Conservation (phyloP, 495 filamentous ascomycete species). For the Podospora sp. region DNA sequence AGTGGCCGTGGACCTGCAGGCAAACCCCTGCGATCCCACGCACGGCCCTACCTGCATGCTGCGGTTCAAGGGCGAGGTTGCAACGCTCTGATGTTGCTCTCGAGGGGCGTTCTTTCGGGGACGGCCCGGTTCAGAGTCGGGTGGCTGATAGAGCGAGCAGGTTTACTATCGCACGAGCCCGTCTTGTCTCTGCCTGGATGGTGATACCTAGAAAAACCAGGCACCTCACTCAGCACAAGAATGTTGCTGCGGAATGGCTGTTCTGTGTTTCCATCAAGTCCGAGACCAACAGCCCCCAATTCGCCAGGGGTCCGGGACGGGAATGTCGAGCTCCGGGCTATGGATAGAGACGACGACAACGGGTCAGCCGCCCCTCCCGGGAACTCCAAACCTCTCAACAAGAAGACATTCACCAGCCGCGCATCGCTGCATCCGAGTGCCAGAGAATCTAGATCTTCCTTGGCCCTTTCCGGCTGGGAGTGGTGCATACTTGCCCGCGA, state of each 20-base stretch:
- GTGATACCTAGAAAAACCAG: background rate
- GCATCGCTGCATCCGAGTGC: conserved; percentile 22
- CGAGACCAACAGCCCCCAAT: background rate
- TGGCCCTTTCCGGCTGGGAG: conserved; percentile 20
- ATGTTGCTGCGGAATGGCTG: background rate
- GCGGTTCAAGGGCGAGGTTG: background rate
- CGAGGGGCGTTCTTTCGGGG: too few relatives aligned
- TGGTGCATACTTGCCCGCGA: conserved; percentile 14
- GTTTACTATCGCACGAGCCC: background rate
- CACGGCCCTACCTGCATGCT: conserved; percentile 11
- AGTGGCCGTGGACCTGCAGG: conserved; percentile 12
- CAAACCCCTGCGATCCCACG: background rate
- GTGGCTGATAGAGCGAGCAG: background rate
- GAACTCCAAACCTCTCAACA: background rate
- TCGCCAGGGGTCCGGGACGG: background rate
- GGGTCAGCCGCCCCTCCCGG: background rate
- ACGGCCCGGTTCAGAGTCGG: too few relatives aligned
- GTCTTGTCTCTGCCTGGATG: background rate
- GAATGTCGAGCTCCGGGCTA: background rate
- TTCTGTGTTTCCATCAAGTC: background rate
- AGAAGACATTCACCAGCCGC: background rate
- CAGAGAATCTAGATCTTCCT: conserved; percentile 26
- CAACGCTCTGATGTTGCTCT: background rate
- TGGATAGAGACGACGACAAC: background rate
- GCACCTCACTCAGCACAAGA: background rate